phyloP scores from a whole-genome alignment of 1,284 basidiomycete genomes.

The Ceratobasidium sp. region DNA sequence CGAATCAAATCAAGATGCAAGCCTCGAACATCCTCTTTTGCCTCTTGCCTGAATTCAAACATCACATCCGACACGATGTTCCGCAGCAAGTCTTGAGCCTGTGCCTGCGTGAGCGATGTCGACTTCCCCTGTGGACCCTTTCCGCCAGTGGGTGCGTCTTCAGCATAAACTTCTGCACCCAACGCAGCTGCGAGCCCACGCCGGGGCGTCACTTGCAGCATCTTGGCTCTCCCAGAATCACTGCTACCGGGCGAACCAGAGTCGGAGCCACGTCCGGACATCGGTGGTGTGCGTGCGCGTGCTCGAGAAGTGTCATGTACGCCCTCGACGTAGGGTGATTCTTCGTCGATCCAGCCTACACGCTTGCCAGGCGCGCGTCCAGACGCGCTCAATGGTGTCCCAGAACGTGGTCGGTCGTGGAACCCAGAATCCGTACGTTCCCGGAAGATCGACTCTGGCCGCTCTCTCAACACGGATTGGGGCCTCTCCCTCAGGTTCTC shows the following conservation, averaged over 20 bases:
- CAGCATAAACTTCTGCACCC: slow-evolving; percentile 40
- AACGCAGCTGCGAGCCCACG: slow-evolving; percentile 40
- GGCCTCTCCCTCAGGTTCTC: slow-evolving; percentile 24
- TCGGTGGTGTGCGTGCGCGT: slow-evolving; percentile 20
- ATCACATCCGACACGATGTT: slow-evolving; percentile 75
- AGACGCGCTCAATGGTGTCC: slow-evolving; percentile 36
- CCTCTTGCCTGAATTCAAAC: slow-evolving; percentile 77
- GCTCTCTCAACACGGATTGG: slow-evolving; percentile 15
- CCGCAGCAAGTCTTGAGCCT: slow-evolving; percentile 72
- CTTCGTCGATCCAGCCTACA: slow-evolving; percentile 37
- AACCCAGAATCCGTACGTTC: slow-evolving; percentile 17
- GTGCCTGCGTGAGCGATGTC: slow-evolving; percentile 29
- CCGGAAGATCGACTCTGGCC: slow-evolving; percentile 29
- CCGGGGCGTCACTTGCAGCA: slow-evolving; percentile 33
- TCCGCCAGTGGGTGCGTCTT: slow-evolving; percentile 1
- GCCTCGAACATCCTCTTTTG: slow-evolving; percentile 74
- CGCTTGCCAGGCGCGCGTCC: slow-evolving; percentile 29
- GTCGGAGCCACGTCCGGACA: slow-evolving; percentile 8
- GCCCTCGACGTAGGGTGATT: slow-evolving; percentile 34
- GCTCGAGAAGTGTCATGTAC: slow-evolving; percentile 11
- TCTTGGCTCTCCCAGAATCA: slow-evolving; percentile 5
- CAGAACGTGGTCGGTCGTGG: slow-evolving; percentile 27
- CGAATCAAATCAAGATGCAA: slow-evolving; percentile 77
- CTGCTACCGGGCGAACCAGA: slow-evolving; percentile 19
- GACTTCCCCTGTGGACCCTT: slow-evolving; percentile 1